Evolutionary conservation across 371 early-diverging fungal species (phyloP), one percentile per base, ranked within the genome.

Genomic region (Apophysomyces elegans): DNA sequence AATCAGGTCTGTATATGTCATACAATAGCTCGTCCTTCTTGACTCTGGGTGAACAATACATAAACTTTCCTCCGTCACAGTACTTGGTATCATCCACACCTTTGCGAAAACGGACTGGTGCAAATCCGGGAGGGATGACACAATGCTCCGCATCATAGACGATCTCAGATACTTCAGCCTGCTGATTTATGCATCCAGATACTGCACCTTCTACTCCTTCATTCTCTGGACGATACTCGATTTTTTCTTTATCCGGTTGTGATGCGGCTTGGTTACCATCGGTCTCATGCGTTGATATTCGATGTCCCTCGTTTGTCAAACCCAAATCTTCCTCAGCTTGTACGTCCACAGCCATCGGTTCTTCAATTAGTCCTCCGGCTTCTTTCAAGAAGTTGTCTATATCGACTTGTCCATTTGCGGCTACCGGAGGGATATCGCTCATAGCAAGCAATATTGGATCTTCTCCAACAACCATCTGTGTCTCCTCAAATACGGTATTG

Each of bases 61-160:
- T 78, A 43, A 83, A 83, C 65, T 83, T 83, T 1, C 84, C 84
- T 14, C 84, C 84, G 16, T 75, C 67, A 12, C 58, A 66, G 44
- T 83, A 83, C 47, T 83, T 83, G 1, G 81, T 65, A 64, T 83
- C 79, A 35, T 83, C 75, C 5, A 83, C 81, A 13, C 67, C 50
- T 18, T 59, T 69, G 8, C 65, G 45, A 2, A 80, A 62, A 8
- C 68, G 58, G 18, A 83, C 65, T n/a, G 84, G 84, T 37, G 84
- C 84, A 75, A 80, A 83, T n/a, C 72, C 71, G 4, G 81, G 77
- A 5, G 84, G 84, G 1, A 71, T 58, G 61, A 69, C 58, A 8
- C 39, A 37, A 57, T 62, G 47, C 7, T 61, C 63, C 12, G 36
- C 13, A 35, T 38, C 58, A 36, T 58, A 36, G 35, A 37, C 37